Evolutionary conservation across 1,284 basidiomycete species (phyloP), one percentile per base, ranked within the genome.

Genomic region (Spongispora temasekensis): DNA sequence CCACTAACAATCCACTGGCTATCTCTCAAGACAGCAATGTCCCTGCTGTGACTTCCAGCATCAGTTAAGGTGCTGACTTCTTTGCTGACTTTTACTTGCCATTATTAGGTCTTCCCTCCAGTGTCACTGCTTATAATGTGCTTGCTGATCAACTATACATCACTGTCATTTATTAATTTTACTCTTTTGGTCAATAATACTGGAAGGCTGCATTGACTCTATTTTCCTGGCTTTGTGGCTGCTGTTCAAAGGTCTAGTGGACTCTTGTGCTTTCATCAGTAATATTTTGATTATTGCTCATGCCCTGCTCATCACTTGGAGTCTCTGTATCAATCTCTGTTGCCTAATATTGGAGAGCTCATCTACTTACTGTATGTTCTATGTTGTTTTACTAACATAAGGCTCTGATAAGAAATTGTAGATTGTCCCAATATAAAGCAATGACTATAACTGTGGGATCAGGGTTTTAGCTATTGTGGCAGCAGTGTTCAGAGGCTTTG

Each of bases 281-380:
- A n/a, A n/a, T n/a, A n/a, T n/a, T n/a, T n/a, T n/a, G n/a, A n/a
- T n/a, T n/a, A n/a, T n/a, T n/a, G n/a, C n/a, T n/a, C n/a, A n/a
- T n/a, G n/a, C n/a, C n/a, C n/a, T n/a, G n/a, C n/a, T n/a, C n/a
- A n/a, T n/a, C n/a, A n/a, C n/a, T n/a, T n/a, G n/a, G n/a, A n/a
- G n/a, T n/a, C n/a, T n/a, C n/a, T n/a, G n/a, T n/a, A n/a, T n/a
- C n/a, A n/a, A n/a, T n/a, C n/a, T n/a, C n/a, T n/a, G n/a, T n/a
- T n/a, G n/a, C n/a, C 32, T 15, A 34, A 40, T 53, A 32, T 13
- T 58, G 53, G 57, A 8, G 23, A 12, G 57, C 57, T 35, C 50
- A 54, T 37, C 53, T 53, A 1, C 35, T 21, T 19, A 54, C 4
- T 9, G 53, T 58, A 51, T 13, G 28, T 58, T 48, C 9, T 15